Conservation (phyloP, 306 rosid species). For the Rosa persica region DNA sequence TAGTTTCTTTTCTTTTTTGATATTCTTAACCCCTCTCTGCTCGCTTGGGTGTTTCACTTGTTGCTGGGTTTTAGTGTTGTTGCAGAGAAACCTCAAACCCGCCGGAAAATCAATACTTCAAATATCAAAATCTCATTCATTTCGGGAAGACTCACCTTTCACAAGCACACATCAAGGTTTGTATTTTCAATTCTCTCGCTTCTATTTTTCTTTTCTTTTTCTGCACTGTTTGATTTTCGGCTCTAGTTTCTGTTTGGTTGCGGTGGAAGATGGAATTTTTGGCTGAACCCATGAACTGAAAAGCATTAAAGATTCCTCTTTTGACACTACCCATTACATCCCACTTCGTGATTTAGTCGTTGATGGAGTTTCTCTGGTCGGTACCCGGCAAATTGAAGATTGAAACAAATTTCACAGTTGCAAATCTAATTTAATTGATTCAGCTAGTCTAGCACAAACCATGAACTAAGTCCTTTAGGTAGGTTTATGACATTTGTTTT, state of each 20-base stretch:
- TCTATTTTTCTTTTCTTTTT: no score
- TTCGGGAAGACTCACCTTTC: neutral
- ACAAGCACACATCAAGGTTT: neutral
- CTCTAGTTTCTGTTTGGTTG: neutral
- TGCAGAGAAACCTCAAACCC: neutral
- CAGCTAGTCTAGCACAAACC: neutral
- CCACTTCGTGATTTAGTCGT: neutral
- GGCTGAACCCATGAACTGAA: neutral
- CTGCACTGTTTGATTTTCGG: neutral
- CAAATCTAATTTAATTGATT: neutral
- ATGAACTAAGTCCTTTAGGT: neutral
- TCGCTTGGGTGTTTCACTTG: no score
- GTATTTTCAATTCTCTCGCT: neutral
- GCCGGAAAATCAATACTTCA: neutral
- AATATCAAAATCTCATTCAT: neutral
- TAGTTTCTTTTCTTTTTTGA: no score
- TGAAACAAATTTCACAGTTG: neutral
- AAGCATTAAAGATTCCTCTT: neutral
- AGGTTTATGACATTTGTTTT: neutral
- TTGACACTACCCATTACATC: neutral
- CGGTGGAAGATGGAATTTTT: neutral
- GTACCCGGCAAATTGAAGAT: neutral
- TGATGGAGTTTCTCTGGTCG: neutral
- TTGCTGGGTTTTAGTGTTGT: neutral
- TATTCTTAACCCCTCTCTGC: neutral